A percentile compares a stretch with the other conserved stretches of the same genome.
Conservation (phyloP, 1,284 basidiomycete genomes). For the Puccinia horiana region DNA sequence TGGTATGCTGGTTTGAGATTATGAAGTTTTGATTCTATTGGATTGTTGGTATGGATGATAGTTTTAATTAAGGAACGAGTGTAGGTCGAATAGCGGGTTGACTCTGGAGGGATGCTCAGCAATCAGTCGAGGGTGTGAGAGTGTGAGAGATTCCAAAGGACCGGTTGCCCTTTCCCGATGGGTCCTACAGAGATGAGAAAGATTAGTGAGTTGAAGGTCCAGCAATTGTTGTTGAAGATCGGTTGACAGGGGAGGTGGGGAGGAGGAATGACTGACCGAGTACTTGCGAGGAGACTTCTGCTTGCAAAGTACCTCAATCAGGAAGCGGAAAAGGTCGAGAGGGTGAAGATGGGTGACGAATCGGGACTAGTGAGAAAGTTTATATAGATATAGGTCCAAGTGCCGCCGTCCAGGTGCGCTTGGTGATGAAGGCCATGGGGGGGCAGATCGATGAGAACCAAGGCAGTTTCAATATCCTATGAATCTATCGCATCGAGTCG, state of each 20-base stretch:
- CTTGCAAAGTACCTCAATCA: neutral
- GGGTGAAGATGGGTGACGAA: neutral
- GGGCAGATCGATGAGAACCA: neutral
- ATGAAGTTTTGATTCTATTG: neutral
- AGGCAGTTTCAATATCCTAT: no score
- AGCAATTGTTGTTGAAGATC: neutral
- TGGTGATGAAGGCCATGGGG: neutral
- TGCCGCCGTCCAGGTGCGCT: neutral
- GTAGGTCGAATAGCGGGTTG: neutral
- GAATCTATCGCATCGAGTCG: neutral
- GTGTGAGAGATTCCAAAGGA: neutral
- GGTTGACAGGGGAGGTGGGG: neutral
- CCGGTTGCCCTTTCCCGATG: neutral
- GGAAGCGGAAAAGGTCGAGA: neutral
- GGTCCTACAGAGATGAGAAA: neutral
- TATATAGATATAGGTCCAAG: no score
- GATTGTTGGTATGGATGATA: neutral
- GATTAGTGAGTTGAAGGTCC: neutral
- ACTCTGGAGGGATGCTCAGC: neutral
- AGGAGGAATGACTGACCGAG: neutral
- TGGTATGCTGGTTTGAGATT: neutral
- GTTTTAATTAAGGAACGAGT: neutral
- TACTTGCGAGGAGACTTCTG: neutral
- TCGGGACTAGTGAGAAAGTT: neutral
- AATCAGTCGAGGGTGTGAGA: neutral